Base-by-base conservation (phyloP, 495 filamentous ascomycete genomes). In the Xylaria longipes region DNA sequence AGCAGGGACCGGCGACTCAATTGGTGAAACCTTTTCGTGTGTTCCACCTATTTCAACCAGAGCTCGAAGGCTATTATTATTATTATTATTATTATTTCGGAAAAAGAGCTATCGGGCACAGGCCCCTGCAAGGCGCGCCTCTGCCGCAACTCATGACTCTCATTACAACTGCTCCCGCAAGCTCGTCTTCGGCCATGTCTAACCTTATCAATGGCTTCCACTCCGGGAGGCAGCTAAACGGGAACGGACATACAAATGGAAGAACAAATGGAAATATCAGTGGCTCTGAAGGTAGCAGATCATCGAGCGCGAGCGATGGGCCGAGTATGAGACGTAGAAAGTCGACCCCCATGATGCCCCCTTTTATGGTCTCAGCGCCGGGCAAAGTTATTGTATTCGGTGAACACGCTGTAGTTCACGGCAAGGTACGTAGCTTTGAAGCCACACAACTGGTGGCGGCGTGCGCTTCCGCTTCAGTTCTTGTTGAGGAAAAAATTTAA, bases 371-470 rank as follows among this genome's bases (percentile, higher is more conserved):
- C 68, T 98, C 96, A 8, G 95, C 96, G 17, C 96, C 96, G 15
- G 96, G 95, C 41, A 99, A 99, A 81, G 95, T 97, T 76, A 98
- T 99, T 78, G 93, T 97, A 22, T 97, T 92, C 81, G 96, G 96
- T 66, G 96, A 99, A 79, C 96, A 99, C 84, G 93, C 96, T 14
- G 96, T 97, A 2, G 96, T 99, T 12, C 89, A 99, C 77, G 96
- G 96, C 77, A 97, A 97, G 86, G 90, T 92, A 76, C 69, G 81
- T 73, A 35, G 11, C 29, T 46, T 11, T 5, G 45, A 58, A 62
- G n/a, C 17, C 33, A 0, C 7, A 31, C 14, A 2, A 61, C 43
- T 3, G 11, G 27, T 15, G 15, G 20, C 9, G 20, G 27, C 17
- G 2, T 68, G 62, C 7, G 15, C 9, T 8, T 33, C 3, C 5